Percentiles rank a stretch among this genome's conserved stretches.
Conservation (phyloP, 352 stramenopile genomes). For the Globisporangium cederbergense region DNA sequence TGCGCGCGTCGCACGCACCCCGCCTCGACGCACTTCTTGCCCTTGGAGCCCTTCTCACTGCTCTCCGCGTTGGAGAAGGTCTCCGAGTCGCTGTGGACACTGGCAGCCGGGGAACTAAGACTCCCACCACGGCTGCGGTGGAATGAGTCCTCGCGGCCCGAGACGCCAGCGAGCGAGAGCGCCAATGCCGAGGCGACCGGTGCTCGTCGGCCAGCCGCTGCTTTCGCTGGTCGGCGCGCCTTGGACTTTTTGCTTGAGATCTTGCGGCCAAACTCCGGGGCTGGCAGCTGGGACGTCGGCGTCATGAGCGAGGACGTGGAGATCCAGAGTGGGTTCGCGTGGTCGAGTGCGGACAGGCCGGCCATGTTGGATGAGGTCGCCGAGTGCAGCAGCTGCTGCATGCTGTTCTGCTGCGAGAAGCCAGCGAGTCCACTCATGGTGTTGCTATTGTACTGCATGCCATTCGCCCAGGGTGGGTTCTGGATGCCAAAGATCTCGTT, state of each 20-base stretch:
- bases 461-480: conserved; percentile 3
- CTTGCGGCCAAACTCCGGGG: conserved; percentile 11
- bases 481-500: conserved; percentile 15
- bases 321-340: conserved; percentile 13
- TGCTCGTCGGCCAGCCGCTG: neutral
- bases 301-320: conserved; percentile 19
- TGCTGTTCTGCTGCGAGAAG: conserved; percentile 6
- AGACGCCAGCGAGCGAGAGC: conserved; percentile 10
- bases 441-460: neutral
- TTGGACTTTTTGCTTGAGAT: conserved; percentile 17
- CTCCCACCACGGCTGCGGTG: neutral
- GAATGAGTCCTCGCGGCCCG: neutral
- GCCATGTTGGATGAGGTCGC: neutral
- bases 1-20: conserved; percentile 63
- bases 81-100: conserved; percentile 1
- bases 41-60: conserved; percentile 33
- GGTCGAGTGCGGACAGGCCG: neutral
- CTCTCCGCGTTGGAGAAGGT: conserved; percentile 7
- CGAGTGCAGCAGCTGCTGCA: conserved; percentile 11
- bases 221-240: conserved; percentile 10
- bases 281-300: conserved; percentile 13
- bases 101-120: neutral
- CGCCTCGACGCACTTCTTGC: conserved; percentile 71
- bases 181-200: neutral
- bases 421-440: neutral